A percentile compares a stretch with the other conserved stretches of the same genome.
phyloP scores from a whole-genome alignment of 2,329 filamentous ascomycete species.

The Fusarium oligoseptatum region DNA sequence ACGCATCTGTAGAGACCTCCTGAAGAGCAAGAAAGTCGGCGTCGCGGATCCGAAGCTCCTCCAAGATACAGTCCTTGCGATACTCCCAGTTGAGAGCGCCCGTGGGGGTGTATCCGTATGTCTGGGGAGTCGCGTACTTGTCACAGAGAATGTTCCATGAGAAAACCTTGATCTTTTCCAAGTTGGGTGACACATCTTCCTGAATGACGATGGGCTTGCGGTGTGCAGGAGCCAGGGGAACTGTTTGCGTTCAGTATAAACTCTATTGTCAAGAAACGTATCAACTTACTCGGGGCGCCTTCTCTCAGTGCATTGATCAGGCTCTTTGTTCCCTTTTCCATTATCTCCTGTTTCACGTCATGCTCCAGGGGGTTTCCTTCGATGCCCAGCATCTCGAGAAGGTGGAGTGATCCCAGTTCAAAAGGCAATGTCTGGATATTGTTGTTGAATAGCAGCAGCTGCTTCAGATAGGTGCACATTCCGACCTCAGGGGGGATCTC shows the following conservation, averaged over 20 bases:
- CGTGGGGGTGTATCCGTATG: conserved; percentile 92
- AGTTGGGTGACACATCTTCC: conserved; percentile 68
- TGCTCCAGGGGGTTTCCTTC: conserved; percentile 90
- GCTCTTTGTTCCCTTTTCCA: conserved; percentile 88
- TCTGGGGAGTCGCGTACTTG: conserved; percentile 85
- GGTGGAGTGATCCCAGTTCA: conserved; percentile 90
- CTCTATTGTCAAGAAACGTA: neutral
- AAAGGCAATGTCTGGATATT: conserved; percentile 83
- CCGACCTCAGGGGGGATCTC: conserved; percentile 91
- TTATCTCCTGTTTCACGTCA: conserved; percentile 82
- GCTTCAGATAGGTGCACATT: conserved; percentile 94
- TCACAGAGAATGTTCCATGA: conserved; percentile 98
- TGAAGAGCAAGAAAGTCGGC: conserved; percentile 94
- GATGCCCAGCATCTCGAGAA: conserved; percentile 89
- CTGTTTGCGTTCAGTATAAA: conserved; percentile 60
- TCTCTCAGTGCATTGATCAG: conserved; percentile 88
- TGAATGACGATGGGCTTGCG: conserved; percentile 85
- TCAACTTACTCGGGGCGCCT: conserved; percentile 80
- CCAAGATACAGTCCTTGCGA: conserved; percentile 83
- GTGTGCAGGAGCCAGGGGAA: conserved; percentile 80
- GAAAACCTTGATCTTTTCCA: conserved; percentile 84
- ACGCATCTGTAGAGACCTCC: conserved; percentile 92
- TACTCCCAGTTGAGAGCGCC: conserved; percentile 89
- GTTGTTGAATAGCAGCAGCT: conserved; percentile 91
- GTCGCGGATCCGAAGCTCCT: conserved; percentile 82